Conservation (phyloP, 495 filamentous ascomycete genomes). For the Aspergillus nidulans region DNA sequence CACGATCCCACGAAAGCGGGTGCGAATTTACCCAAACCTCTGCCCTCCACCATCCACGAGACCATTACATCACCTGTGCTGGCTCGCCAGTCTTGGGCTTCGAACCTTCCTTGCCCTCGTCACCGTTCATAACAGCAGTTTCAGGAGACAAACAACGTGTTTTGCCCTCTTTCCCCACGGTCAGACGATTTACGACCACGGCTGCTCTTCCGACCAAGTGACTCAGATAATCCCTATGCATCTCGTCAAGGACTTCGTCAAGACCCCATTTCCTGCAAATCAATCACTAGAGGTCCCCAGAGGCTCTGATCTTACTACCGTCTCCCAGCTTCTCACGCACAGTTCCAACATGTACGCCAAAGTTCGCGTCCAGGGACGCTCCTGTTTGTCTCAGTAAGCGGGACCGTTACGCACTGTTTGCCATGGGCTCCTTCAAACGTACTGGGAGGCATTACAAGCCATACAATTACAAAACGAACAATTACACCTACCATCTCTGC, state of each 20-base stretch:
- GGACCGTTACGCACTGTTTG: constrained; percentile 24
- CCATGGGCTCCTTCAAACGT: constrained; percentile 31
- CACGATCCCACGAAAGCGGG: constrained; percentile 17
- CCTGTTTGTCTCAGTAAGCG: constrained; percentile 30
- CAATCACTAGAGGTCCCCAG: background rate
- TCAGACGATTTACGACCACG: too few relatives aligned
- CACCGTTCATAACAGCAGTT: background rate
- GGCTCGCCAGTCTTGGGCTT: background rate
- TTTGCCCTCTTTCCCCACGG: background rate
- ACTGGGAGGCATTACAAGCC: constrained; percentile 37
- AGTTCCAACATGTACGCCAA: constrained; percentile 27
- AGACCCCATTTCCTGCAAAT: constrained; percentile 2
- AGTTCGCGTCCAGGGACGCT: constrained; percentile 20
- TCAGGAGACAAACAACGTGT: constrained; percentile 10
- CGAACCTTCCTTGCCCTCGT: background rate
- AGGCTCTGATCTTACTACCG: constrained; percentile 1
- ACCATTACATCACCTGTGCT: background rate
- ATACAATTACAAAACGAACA: constrained; percentile 15
- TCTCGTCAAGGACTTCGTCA: constrained; percentile 11
- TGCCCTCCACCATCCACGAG: background rate
- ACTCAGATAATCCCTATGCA: constrained; percentile 21
- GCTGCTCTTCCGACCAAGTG: background rate
- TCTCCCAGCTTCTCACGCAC: constrained; percentile 8
- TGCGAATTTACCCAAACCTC: constrained; percentile 10
- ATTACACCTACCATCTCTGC: constrained; percentile 1